Evolutionary conservation across 2,329 filamentous ascomycete species (phyloP).

Genomic region (Botrytis fragariae): DNA sequence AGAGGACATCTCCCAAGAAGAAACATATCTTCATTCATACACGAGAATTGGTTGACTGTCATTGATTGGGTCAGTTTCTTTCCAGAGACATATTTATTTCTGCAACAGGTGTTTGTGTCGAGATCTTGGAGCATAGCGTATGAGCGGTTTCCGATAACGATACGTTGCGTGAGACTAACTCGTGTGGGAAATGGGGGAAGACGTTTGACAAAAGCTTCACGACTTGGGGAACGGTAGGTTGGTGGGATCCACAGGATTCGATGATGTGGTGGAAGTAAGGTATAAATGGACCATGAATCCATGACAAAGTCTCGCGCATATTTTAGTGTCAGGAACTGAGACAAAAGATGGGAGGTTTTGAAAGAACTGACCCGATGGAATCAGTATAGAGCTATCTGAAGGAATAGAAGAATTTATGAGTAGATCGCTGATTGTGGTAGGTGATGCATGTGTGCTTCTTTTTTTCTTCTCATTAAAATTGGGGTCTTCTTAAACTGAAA

Average conservation of each 20-base stretch:
- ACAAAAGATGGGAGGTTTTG: constrained; percentile 23
- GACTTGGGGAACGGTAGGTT: too few species aligned
- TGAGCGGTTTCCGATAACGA: too few species aligned
- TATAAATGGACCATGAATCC: constrained; percentile 34
- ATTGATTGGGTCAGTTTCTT: too few species aligned
- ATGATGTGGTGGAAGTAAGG: background rate
- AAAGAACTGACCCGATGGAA: constrained; percentile 30
- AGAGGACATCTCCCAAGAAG: constrained; percentile 31
- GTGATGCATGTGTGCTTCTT: background rate
- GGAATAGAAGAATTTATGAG: constrained; percentile 29
- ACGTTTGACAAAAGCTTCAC: too few species aligned
- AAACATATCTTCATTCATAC: constrained; percentile 35
- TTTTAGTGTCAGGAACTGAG: constrained; percentile 21
- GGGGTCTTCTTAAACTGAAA: background rate
- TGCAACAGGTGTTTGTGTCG: too few species aligned
- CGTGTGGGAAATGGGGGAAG: too few species aligned
- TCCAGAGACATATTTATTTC: too few species aligned
- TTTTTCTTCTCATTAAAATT: background rate
- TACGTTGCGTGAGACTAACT: too few species aligned
- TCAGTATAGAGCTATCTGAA: constrained; percentile 27
- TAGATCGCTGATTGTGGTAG: background rate
- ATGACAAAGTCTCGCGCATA: constrained; percentile 27
- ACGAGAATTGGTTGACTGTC: constrained; percentile 14
- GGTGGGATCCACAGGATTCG: too few species aligned
- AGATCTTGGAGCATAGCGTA: too few species aligned